Evolutionary conservation across 805 yeast genomes (phyloP).

Genomic region (Ogataea nitratoaversa): DNA sequence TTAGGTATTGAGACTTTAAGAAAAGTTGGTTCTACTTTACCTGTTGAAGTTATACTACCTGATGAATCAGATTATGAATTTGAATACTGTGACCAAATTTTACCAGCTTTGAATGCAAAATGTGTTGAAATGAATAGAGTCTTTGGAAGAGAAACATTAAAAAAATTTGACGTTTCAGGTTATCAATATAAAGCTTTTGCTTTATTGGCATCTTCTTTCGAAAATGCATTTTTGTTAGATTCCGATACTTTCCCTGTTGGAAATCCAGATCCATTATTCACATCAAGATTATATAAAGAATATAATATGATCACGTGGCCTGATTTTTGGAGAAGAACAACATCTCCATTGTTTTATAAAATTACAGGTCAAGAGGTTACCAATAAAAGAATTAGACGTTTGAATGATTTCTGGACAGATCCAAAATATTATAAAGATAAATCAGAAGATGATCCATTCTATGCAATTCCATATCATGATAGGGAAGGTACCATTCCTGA

Average conservation of each 20-base stretch:
- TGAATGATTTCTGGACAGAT: conserved; percentile 30
- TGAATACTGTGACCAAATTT: conserved; percentile 59
- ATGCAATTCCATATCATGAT: conserved; percentile 51
- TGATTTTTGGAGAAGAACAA: conserved; percentile 55
- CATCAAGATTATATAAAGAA: conserved; percentile 47
- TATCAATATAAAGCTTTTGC: conserved; percentile 73
- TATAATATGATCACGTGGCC: conserved; percentile 57
- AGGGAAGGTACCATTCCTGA: conserved; percentile 66
- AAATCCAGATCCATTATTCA: conserved; percentile 49
- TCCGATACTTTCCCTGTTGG: conserved; percentile 49
- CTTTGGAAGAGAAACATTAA: conserved; percentile 50
- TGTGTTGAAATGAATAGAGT: conserved; percentile 65
- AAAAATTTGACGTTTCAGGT: conserved; percentile 48
- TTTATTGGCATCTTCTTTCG: conserved; percentile 47
- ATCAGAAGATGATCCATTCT: conserved; percentile 30
- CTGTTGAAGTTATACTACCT: conserved; percentile 82
- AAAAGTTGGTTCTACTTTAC: conserved; percentile 61
- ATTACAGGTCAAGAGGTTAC: conserved; percentile 40
- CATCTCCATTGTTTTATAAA: conserved; percentile 45
- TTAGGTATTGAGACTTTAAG: conserved; percentile 63
- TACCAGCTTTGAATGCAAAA: conserved; percentile 59
- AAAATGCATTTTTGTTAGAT: conserved; percentile 47
- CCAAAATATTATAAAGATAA: conserved; percentile 29
- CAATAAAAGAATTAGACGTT: conserved; percentile 25
- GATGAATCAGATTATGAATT: conserved; percentile 64